Base-by-base conservation (phyloP, 345 rosid species). In the Gossypium longicalyx region DNA sequence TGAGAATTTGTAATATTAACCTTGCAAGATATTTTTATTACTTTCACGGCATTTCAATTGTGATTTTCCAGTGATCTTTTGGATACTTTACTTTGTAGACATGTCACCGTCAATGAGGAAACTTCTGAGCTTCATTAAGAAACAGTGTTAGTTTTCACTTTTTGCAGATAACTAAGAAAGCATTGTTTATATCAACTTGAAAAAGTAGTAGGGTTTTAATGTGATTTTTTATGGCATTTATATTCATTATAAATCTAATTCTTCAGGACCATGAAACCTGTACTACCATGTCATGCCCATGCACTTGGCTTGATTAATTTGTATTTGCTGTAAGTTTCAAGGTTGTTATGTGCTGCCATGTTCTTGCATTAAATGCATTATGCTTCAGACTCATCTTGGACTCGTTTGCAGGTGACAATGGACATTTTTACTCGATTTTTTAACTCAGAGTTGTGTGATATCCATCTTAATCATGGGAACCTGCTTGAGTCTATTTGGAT, bases 401-500 rank as follows among this genome's bases (percentile, higher is more conserved):
- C 58, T 68, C 45, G 17, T 73, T 83, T 66, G 72, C 80, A 94
- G 98, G 97, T 85, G 67, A 82, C 92, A 60, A 76, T 84, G 87
- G 97, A 94, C 85, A 86, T 88, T 64, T 71, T 88, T 25, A 76
- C 85, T 74, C 85, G 67, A 51, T 86, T 94, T 78, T 89, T 87
- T 84, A 83, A 76, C 71, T 77, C 86, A 13, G 92, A 89, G 48
- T 85, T 85, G 52, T 92, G 92, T 85, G 87, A 87, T 80, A 90
- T 94, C 85, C 97, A 89, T 89, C 81, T 94, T 82, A 92, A 94
- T 80, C 98, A 94, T 72, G 97, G 97, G 83, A 87, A 88, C 73
- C 83, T 94, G 78, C 86, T 94, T 45, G 91, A 92, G 76, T 94
- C 97, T 53, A 92, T 92, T 76, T 94, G 98, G 98, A 85, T 92